Percentiles rank a stretch among this genome's conserved stretches.
Conservation (phyloP, 306 rosid species). For the Fagus sylvatica region DNA sequence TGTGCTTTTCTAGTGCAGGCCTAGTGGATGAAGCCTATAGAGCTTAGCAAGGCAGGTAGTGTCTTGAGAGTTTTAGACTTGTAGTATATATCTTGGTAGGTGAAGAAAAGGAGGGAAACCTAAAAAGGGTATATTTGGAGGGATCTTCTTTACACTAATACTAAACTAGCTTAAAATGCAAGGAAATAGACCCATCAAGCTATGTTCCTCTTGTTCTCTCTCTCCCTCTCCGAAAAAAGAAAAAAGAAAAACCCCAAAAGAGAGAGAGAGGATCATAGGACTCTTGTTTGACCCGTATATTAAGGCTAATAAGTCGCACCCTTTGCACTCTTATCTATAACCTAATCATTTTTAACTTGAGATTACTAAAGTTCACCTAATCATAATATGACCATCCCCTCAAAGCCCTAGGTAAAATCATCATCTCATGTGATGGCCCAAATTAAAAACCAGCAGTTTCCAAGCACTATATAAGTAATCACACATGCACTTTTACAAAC, state of each 20-base stretch:
- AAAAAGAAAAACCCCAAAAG: background rate
- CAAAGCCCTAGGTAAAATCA: background rate
- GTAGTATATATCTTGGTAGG: background rate
- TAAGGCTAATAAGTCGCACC: slow-evolving; percentile 12
- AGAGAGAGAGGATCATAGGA: background rate
- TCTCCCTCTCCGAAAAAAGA: background rate
- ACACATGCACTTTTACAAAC: too few species aligned
- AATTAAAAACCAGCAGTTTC: background rate
- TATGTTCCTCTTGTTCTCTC: background rate
- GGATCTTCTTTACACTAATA: background rate
- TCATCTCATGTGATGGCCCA: background rate
- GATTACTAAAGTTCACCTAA: background rate
- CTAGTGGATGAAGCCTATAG: background rate
- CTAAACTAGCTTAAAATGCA: background rate
- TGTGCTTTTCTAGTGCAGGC: background rate
- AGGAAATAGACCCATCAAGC: background rate
- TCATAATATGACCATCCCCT: background rate
- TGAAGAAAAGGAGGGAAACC: slow-evolving; percentile 13
- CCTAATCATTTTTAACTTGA: background rate
- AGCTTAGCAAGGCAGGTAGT: background rate
- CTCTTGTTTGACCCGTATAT: slow-evolving; percentile 35
- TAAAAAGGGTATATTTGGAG: background rate
- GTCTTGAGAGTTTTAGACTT: background rate
- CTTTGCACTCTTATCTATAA: background rate
- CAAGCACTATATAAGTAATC: background rate